A percentile compares a stretch with the other conserved stretches of the same genome.
Conservation (phyloP, 2,329 filamentous ascomycete species). For the Ciborinia camelliae region DNA sequence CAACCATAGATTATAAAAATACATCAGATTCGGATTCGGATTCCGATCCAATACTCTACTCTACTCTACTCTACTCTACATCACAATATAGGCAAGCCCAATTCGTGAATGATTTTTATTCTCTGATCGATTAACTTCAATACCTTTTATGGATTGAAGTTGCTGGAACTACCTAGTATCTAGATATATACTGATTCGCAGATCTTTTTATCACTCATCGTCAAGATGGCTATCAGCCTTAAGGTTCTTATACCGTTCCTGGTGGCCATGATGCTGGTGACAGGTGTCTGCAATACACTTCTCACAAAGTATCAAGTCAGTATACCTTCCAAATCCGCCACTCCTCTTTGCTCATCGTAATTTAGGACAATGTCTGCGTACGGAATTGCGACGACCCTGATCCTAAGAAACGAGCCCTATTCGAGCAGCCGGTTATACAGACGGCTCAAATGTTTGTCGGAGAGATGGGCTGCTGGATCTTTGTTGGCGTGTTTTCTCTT, state of each 20-base stretch:
- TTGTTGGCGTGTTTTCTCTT: constrained; percentile 68
- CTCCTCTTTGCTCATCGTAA: constrained; percentile 22
- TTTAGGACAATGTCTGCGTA: constrained; percentile 92
- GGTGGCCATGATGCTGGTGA: constrained; percentile 94
- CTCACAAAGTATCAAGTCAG: constrained; percentile 91
- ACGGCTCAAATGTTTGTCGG: constrained; percentile 98
- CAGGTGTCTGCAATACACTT: constrained; percentile 93
- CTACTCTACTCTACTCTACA: neutral
- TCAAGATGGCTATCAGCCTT: constrained; percentile 17
- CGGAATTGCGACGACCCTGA: constrained; percentile 75
- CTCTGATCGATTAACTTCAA: neutral
- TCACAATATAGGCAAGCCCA: neutral
- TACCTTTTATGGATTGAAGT: neutral
- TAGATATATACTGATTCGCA: constrained; percentile 1
- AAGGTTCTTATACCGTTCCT: constrained; percentile 67
- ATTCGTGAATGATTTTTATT: neutral
- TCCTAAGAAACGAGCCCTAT: constrained; percentile 63
- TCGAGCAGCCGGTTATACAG: constrained; percentile 94
- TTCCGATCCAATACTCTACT: neutral
- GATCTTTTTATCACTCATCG: neutral
- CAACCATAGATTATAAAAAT: neutral
- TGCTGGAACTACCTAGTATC: neutral
- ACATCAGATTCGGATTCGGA: neutral
- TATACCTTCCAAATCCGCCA: constrained; percentile 19
- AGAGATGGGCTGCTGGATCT: constrained; percentile 93